Percentiles rank a stretch among this genome's conserved stretches.
Evolutionary conservation across 1,284 basidiomycete species (phyloP).

Genomic region (Apiotrichum gamsii): DNA sequence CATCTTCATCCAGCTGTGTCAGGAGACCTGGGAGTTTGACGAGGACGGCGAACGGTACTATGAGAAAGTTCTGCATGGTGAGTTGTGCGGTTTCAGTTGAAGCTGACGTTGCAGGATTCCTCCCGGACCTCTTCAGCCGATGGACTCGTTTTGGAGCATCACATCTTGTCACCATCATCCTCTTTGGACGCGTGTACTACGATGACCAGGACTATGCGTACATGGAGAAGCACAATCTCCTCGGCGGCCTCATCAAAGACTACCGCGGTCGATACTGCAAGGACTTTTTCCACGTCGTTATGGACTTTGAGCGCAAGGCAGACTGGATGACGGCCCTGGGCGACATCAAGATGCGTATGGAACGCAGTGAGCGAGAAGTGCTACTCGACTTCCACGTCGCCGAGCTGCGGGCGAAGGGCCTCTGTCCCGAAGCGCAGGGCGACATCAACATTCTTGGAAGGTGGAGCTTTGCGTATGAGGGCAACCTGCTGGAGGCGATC

Average conservation of each 20-base stretch:
- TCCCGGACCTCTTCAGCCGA: conserved; percentile 72
- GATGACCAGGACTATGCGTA: conserved; percentile 74
- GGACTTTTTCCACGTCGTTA: conserved; percentile 91
- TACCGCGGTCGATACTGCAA: conserved; percentile 78
- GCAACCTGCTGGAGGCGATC: conserved; percentile 87
- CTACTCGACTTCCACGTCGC: conserved; percentile 69
- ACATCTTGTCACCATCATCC: conserved; percentile 87
- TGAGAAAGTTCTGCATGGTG: conserved; percentile 83
- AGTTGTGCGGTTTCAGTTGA: too few relatives aligned
- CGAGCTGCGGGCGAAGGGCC: conserved; percentile 11
- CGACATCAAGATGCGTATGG: conserved; percentile 78
- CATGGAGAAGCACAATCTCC: conserved; percentile 38
- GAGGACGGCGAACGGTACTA: conserved; percentile 93
- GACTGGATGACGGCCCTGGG: conserved; percentile 85
- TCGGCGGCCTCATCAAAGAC: conserved; percentile 63
- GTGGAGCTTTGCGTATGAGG: conserved; percentile 66
- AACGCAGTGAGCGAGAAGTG: conserved; percentile 81
- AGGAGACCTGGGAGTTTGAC: conserved; percentile 95
- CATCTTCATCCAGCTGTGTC: conserved; percentile 90
- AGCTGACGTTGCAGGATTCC: conserved; percentile 52
- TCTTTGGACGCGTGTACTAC: conserved; percentile 92
- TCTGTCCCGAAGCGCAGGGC: conserved; percentile 1
- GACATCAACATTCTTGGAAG: conserved; percentile 42
- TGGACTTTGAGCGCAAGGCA: conserved; percentile 79
- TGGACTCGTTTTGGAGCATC: conserved; percentile 81